phyloP scores from a whole-genome alignment of 2,329 filamentous ascomycete species.

The Aureobasidium sp. region DNA sequence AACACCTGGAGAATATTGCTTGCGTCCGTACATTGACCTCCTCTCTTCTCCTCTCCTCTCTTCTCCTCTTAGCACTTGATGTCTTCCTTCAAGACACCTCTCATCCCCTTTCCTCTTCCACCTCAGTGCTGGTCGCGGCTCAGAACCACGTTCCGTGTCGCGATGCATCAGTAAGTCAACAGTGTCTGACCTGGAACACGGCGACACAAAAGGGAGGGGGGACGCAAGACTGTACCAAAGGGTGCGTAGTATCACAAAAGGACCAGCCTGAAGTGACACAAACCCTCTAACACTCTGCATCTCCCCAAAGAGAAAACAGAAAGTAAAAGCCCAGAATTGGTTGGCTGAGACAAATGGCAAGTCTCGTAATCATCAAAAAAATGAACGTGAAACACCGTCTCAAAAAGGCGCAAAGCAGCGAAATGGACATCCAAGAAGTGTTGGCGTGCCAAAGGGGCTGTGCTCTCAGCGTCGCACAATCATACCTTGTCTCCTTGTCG shows the following conservation, averaged over 20 bases:
- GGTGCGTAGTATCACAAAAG: background rate
- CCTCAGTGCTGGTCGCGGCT: background rate
- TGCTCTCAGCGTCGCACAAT: conserved; percentile 39
- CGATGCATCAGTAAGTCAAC: background rate
- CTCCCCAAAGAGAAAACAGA: background rate
- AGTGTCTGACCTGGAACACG: background rate
- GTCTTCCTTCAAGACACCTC: background rate
- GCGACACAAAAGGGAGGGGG: background rate
- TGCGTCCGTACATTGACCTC: background rate
- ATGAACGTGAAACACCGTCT: background rate
- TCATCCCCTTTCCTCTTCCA: background rate
- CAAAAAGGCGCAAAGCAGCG: too few species aligned
- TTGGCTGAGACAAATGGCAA: background rate
- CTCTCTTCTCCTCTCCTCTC: background rate
- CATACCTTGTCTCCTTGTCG: conserved; percentile 57
- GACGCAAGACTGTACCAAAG: background rate
- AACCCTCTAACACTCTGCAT: background rate
- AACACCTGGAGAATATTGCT: background rate
- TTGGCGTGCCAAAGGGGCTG: background rate
- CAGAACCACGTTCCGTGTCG: background rate
- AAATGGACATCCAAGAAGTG: background rate
- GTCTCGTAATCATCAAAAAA: too few species aligned
- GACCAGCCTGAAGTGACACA: background rate
- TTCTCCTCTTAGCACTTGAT: background rate
- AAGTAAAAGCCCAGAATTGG: background rate